phyloP scores from a whole-genome alignment of 2,329 filamentous ascomycete genomes.

The Pestalotiopsis sp. region DNA sequence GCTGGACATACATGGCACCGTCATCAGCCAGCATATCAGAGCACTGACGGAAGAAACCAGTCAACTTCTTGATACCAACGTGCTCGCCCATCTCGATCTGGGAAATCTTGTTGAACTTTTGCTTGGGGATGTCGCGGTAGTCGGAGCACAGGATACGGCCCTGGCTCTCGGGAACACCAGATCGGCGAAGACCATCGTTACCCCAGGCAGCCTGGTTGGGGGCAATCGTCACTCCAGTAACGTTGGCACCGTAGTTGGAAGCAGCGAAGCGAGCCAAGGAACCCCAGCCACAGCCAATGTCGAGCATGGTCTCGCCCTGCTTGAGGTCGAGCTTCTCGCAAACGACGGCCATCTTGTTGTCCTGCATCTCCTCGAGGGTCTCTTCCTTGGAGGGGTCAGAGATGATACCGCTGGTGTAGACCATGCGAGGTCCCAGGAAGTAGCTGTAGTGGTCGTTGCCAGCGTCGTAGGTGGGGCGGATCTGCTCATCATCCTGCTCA shows the following conservation, averaged over 20 bases:
- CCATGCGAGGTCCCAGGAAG: conserved; percentile 97
- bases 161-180: conserved; percentile 80
- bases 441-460: conserved; percentile 96
- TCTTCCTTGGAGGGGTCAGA: conserved; percentile 84
- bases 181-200: conserved; percentile 80
- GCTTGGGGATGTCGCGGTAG: conserved; percentile 79
- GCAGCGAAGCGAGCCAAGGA: conserved; percentile 89
- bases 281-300: conserved; percentile 95
- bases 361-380: conserved; percentile 87
- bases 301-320: conserved; percentile 78
- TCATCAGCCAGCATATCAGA: conserved; percentile 94
- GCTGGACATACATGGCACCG: conserved; percentile 90
- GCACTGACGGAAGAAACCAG: conserved; percentile 77
- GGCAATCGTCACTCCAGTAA: conserved; percentile 86
- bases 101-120: conserved; percentile 84
- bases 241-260: conserved; percentile 81
- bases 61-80: conserved; percentile 87
- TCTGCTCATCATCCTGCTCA: conserved; percentile 93
- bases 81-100: conserved; percentile 98
- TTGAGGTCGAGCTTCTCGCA: conserved; percentile 90
- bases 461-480: conserved; percentile 92
- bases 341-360: conserved; percentile 92
- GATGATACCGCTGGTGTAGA: conserved; percentile 93
- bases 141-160: conserved; percentile 90
- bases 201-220: conserved; percentile 95